Percentiles rank a stretch among this genome's conserved stretches.
These are phyloP conservation scores for Roridomyces roridus DNA, from an alignment of 768 basidiomycete genomes.

Conservation along the genomic window DNA sequence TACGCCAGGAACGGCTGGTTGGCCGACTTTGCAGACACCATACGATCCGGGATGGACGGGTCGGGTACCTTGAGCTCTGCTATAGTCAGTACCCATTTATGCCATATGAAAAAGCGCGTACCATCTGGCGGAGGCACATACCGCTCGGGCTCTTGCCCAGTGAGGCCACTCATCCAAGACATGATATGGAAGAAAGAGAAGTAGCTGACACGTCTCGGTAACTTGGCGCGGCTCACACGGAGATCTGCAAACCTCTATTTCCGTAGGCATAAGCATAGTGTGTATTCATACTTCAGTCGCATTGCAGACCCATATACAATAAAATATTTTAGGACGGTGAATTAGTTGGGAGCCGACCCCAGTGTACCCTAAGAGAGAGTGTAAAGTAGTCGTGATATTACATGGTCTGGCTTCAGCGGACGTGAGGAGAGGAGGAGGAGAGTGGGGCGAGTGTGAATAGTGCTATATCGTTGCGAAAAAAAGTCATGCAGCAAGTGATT, in stretches of 20 bases:
- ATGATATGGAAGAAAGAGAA: not conserved
- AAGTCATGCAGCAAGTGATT: constrained; percentile 26
- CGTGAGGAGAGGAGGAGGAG: constrained; percentile 14
- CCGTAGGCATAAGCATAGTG: constrained; percentile 9
- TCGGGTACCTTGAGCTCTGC: constrained; percentile 62
- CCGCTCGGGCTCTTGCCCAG: constrained; percentile 16
- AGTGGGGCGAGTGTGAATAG: constrained; percentile 27
- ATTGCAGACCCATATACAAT: constrained; percentile 21
- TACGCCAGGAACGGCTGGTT: constrained; percentile 88
- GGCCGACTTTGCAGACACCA: constrained; percentile 82
- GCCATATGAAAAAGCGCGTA: too few relatives aligned
- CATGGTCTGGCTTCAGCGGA: constrained; percentile 31
- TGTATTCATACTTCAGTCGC: constrained; percentile 17
- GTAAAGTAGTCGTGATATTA: constrained; percentile 43
- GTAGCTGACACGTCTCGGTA: not conserved
- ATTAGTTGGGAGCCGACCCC: constrained; percentile 31
- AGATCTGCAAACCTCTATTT: not conserved
- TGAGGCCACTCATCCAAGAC: constrained; percentile 23
- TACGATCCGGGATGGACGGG: constrained; percentile 66
- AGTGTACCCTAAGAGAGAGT: constrained; percentile 22
- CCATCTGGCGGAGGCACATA: constrained; percentile 19
- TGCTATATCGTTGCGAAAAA: constrained; percentile 31
- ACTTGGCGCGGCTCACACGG: not conserved
- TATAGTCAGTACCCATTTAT: too few relatives aligned
- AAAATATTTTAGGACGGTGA: constrained; percentile 24